phyloP scores from a whole-genome alignment of 2,329 filamentous ascomycete genomes.

The Colletotrichum cordylinicola region DNA sequence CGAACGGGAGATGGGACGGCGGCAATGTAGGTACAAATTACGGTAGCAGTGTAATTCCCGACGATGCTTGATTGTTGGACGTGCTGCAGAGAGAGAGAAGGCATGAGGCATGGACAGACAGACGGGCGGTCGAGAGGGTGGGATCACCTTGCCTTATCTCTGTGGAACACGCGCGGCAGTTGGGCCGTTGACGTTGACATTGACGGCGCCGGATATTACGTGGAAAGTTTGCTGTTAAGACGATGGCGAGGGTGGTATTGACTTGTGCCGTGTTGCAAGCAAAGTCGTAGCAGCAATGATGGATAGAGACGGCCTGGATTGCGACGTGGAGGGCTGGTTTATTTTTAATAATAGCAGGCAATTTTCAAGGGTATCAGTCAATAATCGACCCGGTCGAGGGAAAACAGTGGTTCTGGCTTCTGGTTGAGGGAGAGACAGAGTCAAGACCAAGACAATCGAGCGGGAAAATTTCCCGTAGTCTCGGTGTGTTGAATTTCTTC shows the following conservation, averaged over 20 bases:
- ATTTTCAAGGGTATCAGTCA: constrained; percentile 1
- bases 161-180: not conserved
- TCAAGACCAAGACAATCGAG: not conserved
- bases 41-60: not conserved
- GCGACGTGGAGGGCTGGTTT: constrained; percentile 1
- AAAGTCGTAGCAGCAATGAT: not conserved
- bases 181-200: not conserved
- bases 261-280: not conserved
- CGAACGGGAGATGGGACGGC: not conserved
- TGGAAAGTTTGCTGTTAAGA: not conserved
- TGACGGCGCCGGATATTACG: not conserved
- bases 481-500: not conserved
- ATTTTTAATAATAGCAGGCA: constrained; percentile 5
- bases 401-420: not conserved
- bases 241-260: not conserved
- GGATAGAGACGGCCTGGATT: not conserved
- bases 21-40: not conserved
- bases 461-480: not conserved
- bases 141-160: not conserved
- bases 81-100: not conserved
- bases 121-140: not conserved
- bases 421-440: not conserved
- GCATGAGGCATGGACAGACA: not conserved
- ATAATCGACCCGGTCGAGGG: not conserved
- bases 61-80: not conserved